Conservation (phyloP, 2,329 filamentous ascomycete genomes). For the Colletotrichum viniferum region DNA sequence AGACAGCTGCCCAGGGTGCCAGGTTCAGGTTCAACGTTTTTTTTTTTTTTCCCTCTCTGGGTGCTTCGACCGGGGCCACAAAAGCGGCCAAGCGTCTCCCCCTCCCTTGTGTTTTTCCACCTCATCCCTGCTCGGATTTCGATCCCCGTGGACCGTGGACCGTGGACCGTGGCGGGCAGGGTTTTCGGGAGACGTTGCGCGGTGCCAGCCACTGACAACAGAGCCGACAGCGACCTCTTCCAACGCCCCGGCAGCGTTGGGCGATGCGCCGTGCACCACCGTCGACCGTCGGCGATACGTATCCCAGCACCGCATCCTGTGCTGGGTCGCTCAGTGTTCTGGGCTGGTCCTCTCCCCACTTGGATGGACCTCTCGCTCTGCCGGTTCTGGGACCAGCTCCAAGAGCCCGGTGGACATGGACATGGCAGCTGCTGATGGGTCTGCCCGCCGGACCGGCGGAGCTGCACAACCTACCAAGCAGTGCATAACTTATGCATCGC, state of each 20-base stretch:
- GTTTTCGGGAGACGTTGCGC: neutral
- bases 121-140: slow-evolving; percentile 8
- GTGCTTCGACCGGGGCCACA: slow-evolving; percentile 2
- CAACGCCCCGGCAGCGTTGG: neutral
- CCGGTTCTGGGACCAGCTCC: slow-evolving; percentile 8
- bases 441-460: neutral
- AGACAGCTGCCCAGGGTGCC: neutral
- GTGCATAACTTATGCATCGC: slow-evolving; percentile 3
- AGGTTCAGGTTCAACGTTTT: neutral
- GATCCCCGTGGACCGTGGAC: slow-evolving; percentile 12
- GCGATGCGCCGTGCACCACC: neutral
- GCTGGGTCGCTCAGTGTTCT: slow-evolving; percentile 4
- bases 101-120: neutral
- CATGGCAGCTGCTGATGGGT: neutral
- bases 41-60: neutral
- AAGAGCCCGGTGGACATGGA: slow-evolving; percentile 7
- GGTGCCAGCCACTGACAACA: slow-evolving; percentile 12
- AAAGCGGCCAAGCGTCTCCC: neutral
- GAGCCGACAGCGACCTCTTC: neutral
- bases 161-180: slow-evolving; percentile 9
- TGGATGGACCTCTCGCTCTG: neutral
- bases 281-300: neutral
- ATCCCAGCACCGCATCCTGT: neutral
- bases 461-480: neutral
- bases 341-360: slow-evolving; percentile 11